phyloP scores from a whole-genome alignment of 148 eudicot species.

The Heliosperma pusillum region DNA sequence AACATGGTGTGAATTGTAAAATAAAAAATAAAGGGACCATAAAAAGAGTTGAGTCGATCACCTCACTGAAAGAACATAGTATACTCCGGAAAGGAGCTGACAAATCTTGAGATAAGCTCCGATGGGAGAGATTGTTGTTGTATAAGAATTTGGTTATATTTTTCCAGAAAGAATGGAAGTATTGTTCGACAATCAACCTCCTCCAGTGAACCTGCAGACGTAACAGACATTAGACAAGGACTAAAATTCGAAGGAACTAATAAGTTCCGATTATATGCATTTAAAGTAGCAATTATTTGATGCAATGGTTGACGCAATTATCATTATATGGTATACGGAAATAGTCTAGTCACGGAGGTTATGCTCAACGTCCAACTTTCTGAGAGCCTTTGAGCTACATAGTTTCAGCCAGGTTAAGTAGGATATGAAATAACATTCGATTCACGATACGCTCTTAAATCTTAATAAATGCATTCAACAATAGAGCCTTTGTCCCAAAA shows the following conservation, averaged over 20 bases:
- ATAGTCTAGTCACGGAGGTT: background rate
- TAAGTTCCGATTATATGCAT: background rate
- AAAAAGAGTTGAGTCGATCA: background rate
- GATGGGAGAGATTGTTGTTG: slow-evolving; percentile 40
- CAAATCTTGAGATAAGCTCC: slow-evolving; percentile 43
- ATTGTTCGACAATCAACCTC: slow-evolving; percentile 44
- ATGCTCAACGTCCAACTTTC: no score
- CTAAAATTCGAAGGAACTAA: background rate
- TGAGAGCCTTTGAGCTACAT: no score
- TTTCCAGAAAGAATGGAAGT: slow-evolving; percentile 42
- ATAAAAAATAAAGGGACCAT: background rate
- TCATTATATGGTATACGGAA: background rate
- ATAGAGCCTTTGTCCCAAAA: no score
- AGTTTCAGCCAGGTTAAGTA: no score
- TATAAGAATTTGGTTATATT: slow-evolving; percentile 40
- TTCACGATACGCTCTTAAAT: no score
- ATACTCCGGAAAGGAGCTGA: slow-evolving; percentile 48
- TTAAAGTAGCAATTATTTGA: background rate
- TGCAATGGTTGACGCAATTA: background rate
- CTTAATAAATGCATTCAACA: no score
- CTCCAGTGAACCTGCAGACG: slow-evolving; percentile 40
- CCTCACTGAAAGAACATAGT: slow-evolving; percentile 30
- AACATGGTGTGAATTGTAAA: background rate
- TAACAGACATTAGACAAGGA: background rate
- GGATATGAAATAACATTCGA: no score